Conservation (phyloP, 805 yeast genomes). For the Barnettozyma siamensis region DNA sequence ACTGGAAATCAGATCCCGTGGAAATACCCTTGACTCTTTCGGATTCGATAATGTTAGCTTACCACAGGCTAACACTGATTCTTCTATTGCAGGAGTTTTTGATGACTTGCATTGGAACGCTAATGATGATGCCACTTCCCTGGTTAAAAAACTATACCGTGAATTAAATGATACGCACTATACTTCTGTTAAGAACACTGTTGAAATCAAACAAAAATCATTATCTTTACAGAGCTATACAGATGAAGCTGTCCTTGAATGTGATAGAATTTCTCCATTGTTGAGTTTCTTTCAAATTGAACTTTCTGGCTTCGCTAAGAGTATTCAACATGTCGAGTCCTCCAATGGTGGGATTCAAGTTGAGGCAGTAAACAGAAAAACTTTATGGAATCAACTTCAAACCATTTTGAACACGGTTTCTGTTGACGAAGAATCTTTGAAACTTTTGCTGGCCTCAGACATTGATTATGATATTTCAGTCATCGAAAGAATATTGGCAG, state of each 20-base stretch:
- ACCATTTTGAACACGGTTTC: conserved; percentile 67
- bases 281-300: conserved; percentile 56
- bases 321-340: conserved; percentile 63
- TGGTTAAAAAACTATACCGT: conserved; percentile 51
- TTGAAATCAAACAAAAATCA: conserved; percentile 43
- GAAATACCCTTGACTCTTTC: conserved; percentile 27
- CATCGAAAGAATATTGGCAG: conserved; percentile 51
- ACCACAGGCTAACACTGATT: conserved; percentile 12
- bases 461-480: conserved; percentile 43
- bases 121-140: conserved; percentile 52
- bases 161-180: conserved; percentile 61
- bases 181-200: conserved; percentile 50
- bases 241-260: conserved; percentile 41
- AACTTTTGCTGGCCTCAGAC: conserved; percentile 38
- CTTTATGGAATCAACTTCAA: conserved; percentile 63
- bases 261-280: conserved; percentile 49
- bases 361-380: conserved; percentile 72
- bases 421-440: conserved; percentile 51
- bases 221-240: conserved; percentile 38
- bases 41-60: conserved; percentile 22
- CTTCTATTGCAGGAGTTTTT: conserved; percentile 55
- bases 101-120: conserved; percentile 77
- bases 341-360: conserved; percentile 82
- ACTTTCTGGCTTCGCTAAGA: conserved; percentile 57
- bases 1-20: conserved; percentile 16